These are phyloP conservation scores for Neurospora crassa DNA, from an alignment of 2,329 filamentous ascomycete genomes.

Conservation along the genomic window DNA sequence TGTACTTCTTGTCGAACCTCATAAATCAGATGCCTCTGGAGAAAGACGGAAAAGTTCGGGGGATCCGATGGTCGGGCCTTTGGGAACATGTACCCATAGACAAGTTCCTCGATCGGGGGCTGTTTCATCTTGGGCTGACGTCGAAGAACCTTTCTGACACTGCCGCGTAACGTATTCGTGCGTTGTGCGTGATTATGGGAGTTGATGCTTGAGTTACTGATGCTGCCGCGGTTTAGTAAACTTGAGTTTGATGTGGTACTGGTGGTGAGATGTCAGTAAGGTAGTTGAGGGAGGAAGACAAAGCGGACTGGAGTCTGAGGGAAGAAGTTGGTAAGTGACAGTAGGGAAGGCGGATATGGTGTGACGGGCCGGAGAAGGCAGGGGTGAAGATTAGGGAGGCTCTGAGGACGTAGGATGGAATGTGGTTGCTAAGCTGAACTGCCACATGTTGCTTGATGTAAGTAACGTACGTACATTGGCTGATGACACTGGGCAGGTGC, in stretches of 20 bases:
- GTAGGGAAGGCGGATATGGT: neutral
- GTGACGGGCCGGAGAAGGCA: neutral
- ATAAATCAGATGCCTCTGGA: slow-evolving; percentile 61
- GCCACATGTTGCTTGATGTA: neutral
- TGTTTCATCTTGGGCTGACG: slow-evolving; percentile 52
- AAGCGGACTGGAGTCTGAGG: neutral
- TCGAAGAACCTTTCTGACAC: neutral
- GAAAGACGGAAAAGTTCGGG: slow-evolving; percentile 58
- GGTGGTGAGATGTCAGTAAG: neutral
- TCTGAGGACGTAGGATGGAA: neutral
- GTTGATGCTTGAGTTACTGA: neutral
- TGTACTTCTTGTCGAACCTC: slow-evolving; percentile 73
- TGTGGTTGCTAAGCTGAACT: neutral
- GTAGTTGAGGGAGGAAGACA: neutral
- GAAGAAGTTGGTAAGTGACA: neutral
- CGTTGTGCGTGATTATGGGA: neutral
- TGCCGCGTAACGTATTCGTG: neutral
- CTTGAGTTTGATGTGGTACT: neutral
- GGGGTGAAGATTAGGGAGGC: neutral
- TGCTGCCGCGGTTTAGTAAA: neutral
- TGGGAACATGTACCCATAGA: slow-evolving; percentile 66
- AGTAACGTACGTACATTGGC: neutral
- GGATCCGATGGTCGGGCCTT: slow-evolving; percentile 59
- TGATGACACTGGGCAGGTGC: neutral
- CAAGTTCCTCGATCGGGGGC: slow-evolving; percentile 58